A percentile compares a stretch with the other conserved stretches of the same genome.
Evolutionary conservation across 1,284 basidiomycete genomes (phyloP).

Genomic region (Leccinum fallax): DNA sequence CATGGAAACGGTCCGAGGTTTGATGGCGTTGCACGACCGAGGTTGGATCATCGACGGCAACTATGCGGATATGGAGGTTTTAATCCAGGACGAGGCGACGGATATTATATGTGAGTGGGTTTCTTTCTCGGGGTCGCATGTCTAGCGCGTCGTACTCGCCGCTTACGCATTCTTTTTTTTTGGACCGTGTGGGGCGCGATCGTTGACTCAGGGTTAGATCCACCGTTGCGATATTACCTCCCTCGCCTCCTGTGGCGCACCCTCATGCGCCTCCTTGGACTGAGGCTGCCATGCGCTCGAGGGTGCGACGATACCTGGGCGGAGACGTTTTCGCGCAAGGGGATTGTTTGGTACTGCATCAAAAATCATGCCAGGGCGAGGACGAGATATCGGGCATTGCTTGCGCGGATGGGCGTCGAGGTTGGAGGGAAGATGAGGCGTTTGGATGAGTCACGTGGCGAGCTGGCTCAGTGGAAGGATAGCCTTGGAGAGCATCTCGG

Average conservation of each 20-base stretch:
- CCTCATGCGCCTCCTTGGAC: slow-evolving; percentile 47
- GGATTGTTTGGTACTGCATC: slow-evolving; percentile 63
- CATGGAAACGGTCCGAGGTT: slow-evolving; percentile 33
- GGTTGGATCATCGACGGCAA: slow-evolving; percentile 59
- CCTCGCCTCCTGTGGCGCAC: slow-evolving; percentile 57
- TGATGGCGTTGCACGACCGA: slow-evolving; percentile 30
- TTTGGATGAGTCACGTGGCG: slow-evolving; percentile 46
- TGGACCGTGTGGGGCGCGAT: background rate
- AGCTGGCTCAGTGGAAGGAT: slow-evolving; percentile 29
- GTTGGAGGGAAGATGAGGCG: slow-evolving; percentile 45
- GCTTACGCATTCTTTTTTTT: slow-evolving; percentile 1
- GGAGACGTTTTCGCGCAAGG: slow-evolving; percentile 51
- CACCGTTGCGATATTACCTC: slow-evolving; percentile 59
- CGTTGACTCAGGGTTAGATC: slow-evolving; percentile 56
- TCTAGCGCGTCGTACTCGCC: background rate
- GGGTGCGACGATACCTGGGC: slow-evolving; percentile 52
- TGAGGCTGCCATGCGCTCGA: slow-evolving; percentile 46
- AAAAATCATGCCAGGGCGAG: slow-evolving; percentile 40
- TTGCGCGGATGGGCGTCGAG: slow-evolving; percentile 30
- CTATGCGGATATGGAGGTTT: slow-evolving; percentile 34
- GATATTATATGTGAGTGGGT: slow-evolving; percentile 60
- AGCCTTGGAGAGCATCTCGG: slow-evolving; percentile 17
- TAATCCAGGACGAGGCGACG: slow-evolving; percentile 47
- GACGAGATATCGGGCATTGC: slow-evolving; percentile 30
- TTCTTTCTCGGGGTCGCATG: background rate